A percentile compares a stretch with the other conserved stretches of the same genome.
These are phyloP conservation scores for Aureobasidium lini DNA, from an alignment of 2,329 filamentous ascomycete genomes.

Conservation along the genomic window DNA sequence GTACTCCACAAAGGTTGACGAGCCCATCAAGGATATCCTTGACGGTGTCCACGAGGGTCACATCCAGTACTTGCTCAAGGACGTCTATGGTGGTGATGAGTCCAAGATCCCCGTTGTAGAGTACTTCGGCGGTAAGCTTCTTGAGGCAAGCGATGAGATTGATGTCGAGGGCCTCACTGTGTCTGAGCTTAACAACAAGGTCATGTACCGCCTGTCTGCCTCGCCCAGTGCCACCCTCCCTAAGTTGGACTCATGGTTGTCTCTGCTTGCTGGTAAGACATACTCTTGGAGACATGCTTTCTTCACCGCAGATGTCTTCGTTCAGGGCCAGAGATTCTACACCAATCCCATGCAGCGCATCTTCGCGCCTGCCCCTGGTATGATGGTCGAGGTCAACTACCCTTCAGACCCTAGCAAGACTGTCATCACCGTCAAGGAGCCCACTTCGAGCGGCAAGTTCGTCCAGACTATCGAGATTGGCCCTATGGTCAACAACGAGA, in stretches of 20 bases:
- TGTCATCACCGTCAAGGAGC: slow-evolving; percentile 78
- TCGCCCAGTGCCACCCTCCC: slow-evolving; percentile 69
- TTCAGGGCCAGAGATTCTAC: slow-evolving; percentile 94
- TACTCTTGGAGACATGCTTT: slow-evolving; percentile 94
- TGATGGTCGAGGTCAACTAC: slow-evolving; percentile 80
- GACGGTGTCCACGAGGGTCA: slow-evolving; percentile 85
- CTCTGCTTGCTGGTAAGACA: slow-evolving; percentile 74
- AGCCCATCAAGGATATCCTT: slow-evolving; percentile 91
- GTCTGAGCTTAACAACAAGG: slow-evolving; percentile 70
- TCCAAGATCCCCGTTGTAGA: slow-evolving; percentile 75
- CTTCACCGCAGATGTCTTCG: slow-evolving; percentile 85
- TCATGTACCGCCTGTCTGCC: slow-evolving; percentile 74
- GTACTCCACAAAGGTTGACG: slow-evolving; percentile 82
- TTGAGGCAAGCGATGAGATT: slow-evolving; percentile 61
- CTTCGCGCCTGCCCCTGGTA: slow-evolving; percentile 74
- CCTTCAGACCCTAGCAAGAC: slow-evolving; percentile 80
- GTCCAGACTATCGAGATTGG: slow-evolving; percentile 83
- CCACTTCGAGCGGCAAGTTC: slow-evolving; percentile 76
- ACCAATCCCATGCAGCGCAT: slow-evolving; percentile 92
- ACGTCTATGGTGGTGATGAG: slow-evolving; percentile 70
- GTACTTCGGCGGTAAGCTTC: slow-evolving; percentile 88
- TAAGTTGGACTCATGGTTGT: slow-evolving; percentile 73
- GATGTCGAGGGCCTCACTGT: slow-evolving; percentile 83
- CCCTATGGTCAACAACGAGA: slow-evolving; percentile 66
- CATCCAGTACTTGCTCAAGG: slow-evolving; percentile 68